Evolutionary conservation across 192 early-diverging fungal genomes (phyloP).

Genomic region (Entomortierella lignicola): DNA sequence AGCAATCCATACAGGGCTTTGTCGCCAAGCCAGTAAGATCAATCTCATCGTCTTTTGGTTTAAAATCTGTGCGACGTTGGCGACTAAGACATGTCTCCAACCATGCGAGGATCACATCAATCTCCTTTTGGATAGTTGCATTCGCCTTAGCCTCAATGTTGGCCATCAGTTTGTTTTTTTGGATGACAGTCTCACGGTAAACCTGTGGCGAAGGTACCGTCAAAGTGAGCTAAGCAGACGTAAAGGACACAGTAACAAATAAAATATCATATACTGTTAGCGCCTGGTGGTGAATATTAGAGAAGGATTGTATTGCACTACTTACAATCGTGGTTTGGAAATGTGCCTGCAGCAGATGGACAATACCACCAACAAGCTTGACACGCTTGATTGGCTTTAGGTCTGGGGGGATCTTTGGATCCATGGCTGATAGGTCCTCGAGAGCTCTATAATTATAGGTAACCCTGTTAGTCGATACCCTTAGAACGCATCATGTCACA

Average conservation of each 20-base stretch:
- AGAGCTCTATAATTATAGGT: slow-evolving; percentile 68
- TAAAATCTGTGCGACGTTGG: slow-evolving; percentile 93
- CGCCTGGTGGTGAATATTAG: no score
- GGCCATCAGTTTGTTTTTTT: slow-evolving; percentile 92
- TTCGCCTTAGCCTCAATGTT: slow-evolving; percentile 86
- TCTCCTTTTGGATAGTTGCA: slow-evolving; percentile 74
- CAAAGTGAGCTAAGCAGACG: slow-evolving; percentile 67
- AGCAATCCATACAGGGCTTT: slow-evolving; percentile 83
- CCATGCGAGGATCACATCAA: slow-evolving; percentile 80
- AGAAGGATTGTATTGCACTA: no score
- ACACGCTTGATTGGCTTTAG: slow-evolving; percentile 71
- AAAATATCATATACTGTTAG: no score
- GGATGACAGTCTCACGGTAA: slow-evolving; percentile 86
- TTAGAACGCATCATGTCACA: not conserved
- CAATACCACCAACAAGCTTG: slow-evolving; percentile 72
- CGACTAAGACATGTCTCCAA: slow-evolving; percentile 72
- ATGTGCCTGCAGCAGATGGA: slow-evolving; percentile 84
- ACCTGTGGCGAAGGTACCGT: slow-evolving; percentile 74
- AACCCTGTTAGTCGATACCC: no score
- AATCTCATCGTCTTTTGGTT: slow-evolving; percentile 88
- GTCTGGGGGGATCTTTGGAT: slow-evolving; percentile 74
- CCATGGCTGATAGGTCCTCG: slow-evolving; percentile 71
- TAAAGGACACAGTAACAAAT: slow-evolving; percentile 14
- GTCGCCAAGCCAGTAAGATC: slow-evolving; percentile 77
- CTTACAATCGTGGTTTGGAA: slow-evolving; percentile 81